These are phyloP conservation scores for Pseudocercospora vitis DNA, from an alignment of 2,329 filamentous ascomycete genomes.

Conservation along the genomic window DNA sequence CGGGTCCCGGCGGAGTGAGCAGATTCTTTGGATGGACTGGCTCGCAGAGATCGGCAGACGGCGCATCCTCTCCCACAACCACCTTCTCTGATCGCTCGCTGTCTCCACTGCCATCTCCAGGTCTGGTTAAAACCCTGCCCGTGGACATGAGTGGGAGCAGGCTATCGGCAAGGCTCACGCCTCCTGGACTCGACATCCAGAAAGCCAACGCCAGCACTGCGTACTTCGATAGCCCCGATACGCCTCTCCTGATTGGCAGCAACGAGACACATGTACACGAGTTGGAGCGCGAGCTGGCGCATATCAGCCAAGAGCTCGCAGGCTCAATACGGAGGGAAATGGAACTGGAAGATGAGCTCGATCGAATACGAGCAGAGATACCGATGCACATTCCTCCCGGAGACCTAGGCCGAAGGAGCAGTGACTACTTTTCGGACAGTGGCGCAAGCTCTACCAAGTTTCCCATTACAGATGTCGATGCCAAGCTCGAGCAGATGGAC, in stretches of 20 bases:
- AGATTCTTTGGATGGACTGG: slow-evolving; percentile 69
- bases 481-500: slow-evolving; percentile 70
- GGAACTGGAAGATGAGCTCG: slow-evolving; percentile 92
- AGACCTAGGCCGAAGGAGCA: slow-evolving; percentile 69
- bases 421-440: slow-evolving; percentile 97
- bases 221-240: slow-evolving; percentile 51
- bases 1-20: slow-evolving; percentile 53
- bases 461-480: slow-evolving; percentile 61
- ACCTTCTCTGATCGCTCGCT: slow-evolving; percentile 62
- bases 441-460: slow-evolving; percentile 82
- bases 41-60: slow-evolving; percentile 53
- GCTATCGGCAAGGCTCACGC: slow-evolving; percentile 39
- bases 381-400: slow-evolving; percentile 47
- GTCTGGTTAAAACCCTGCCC: slow-evolving; percentile 29
- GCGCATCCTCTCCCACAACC: slow-evolving; percentile 58
- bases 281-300: slow-evolving; percentile 89
- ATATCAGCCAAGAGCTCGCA: slow-evolving; percentile 90
- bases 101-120: slow-evolving; percentile 60
- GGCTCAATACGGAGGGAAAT: slow-evolving; percentile 92
- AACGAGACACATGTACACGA: slow-evolving; percentile 68
- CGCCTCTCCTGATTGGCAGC: slow-evolving; percentile 42
- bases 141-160: slow-evolving; percentile 36
- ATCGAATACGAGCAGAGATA: slow-evolving; percentile 78
- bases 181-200: slow-evolving; percentile 52
- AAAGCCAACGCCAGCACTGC: slow-evolving; percentile 48